Percentiles rank a stretch among this genome's conserved stretches.
Evolutionary conservation across 2,329 filamentous ascomycete species (phyloP).

Genomic region (Acephala macrosclerotiorum): DNA sequence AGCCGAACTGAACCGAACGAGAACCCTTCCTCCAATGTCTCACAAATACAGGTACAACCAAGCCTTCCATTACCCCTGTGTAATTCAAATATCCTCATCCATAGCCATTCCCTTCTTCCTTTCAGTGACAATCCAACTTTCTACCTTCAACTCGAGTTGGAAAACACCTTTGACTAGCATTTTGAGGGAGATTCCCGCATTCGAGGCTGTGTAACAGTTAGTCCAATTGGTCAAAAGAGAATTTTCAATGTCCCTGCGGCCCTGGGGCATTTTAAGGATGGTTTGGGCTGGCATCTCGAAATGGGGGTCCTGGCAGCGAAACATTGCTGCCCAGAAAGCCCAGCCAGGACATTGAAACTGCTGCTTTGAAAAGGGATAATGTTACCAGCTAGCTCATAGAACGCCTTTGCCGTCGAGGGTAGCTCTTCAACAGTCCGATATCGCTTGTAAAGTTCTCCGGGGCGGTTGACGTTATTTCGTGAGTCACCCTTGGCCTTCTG

Average conservation of each 20-base stretch:
- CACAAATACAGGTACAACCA: neutral
- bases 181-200: constrained; percentile 37
- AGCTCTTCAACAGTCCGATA: constrained; percentile 53
- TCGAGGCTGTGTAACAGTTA: constrained; percentile 34
- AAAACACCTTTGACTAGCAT: constrained; percentile 40
- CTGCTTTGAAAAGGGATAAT: constrained; percentile 27
- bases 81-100: neutral
- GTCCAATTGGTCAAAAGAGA: neutral
- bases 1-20: neutral
- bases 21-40: neutral
- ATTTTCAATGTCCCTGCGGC: too few relatives aligned
- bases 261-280: too few relatives aligned
- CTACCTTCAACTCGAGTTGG: constrained; percentile 39
- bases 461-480: constrained; percentile 35
- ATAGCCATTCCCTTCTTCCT: constrained; percentile 23
- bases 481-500: constrained; percentile 40
- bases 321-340: too few relatives aligned
- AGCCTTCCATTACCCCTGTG: neutral
- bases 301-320: too few relatives aligned
- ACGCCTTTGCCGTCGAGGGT: constrained; percentile 48
- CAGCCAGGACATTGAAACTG: neutral
- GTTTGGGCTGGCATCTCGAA: too few relatives aligned
- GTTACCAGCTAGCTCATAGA: constrained; percentile 53
- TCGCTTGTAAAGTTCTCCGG: constrained; percentile 46
- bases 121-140: constrained; percentile 39